Base-by-base conservation (phyloP, 1,139 yeast species). In the Yamadazyma songkhlaensis region DNA sequence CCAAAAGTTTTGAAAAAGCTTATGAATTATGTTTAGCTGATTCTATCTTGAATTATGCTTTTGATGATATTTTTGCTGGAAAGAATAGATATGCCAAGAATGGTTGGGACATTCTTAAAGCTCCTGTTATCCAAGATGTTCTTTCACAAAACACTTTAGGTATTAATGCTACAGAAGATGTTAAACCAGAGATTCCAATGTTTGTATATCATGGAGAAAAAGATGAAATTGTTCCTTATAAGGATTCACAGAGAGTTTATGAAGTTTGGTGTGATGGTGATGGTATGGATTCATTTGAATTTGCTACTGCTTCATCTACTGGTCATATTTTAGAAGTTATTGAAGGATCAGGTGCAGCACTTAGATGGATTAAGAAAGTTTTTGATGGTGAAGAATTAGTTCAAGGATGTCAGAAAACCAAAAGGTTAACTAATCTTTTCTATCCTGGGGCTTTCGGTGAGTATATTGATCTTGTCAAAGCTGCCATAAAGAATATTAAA, bases 181-280 rank as follows among this genome's bases (percentile, higher is more conserved):
- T 48, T 3, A 43, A 32, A 9, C 71, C 71, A 1, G 47, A 58
- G 27, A 51, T 62, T 6, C 71, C 71, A 1, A 29, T 66, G 2
- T 64, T 64, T 37, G 47, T 64, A 4, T 64, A 55, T 46, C 71
- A 65, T 40, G 67, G 67, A 0, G 31, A 45, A 10, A 35, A 47
- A 5, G 72, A 64, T 42, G 54, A 53, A 15, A 48, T 65, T 27
- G 60, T 60, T 20, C 67, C 68, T 2, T 53, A 53, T 33, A 46
- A 40, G 11, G 57, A 54, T 30, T 48, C 60, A 0, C 46, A 49
- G 32, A 49, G 60, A 38, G 56, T 52, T 2, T 63, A 54, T 40
- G 49, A 60, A 10, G 48, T 46, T 21, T 65, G 66, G 62, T 64
- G 70, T 45, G 52, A 46, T 2, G 43, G 53, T 42, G 44, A 53